Percentiles rank a stretch among this genome's conserved stretches.
Evolutionary conservation across 352 stramenopile genomes (phyloP).

Genomic region (Phytophthora hybrid): DNA sequence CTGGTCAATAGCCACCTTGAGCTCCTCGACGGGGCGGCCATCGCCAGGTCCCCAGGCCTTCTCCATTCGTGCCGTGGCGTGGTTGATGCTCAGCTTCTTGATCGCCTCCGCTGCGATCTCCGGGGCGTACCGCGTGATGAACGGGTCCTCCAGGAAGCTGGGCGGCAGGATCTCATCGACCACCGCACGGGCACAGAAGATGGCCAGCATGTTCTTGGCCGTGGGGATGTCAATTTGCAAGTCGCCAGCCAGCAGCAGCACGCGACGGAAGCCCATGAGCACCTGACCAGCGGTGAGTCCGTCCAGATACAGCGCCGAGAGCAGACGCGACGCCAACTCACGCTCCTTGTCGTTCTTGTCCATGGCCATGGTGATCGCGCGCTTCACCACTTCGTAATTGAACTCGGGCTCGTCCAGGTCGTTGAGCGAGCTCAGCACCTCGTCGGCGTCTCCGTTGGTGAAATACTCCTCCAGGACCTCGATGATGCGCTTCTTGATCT

Average conservation of each 20-base stretch:
- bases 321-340: conserved; percentile 78
- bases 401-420: conserved; percentile 79
- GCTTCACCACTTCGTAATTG: conserved; percentile 95
- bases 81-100: conserved; percentile 97
- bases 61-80: conserved; percentile 95
- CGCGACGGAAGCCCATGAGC: conserved; percentile 95
- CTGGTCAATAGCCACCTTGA: conserved; percentile 95
- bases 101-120: conserved; percentile 97
- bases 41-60: conserved; percentile 98
- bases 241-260: conserved; percentile 97
- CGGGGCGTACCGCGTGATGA: conserved; percentile 94
- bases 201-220: conserved; percentile 93
- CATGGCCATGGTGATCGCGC: conserved; percentile 95
- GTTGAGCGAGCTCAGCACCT: conserved; percentile 85
- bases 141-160: conserved; percentile 97
- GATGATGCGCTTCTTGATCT: conserved; percentile 92
- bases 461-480: conserved; percentile 93
- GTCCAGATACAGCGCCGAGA: conserved; percentile 95
- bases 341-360: conserved; percentile 75
- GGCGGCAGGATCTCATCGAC: conserved; percentile 99
- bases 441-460: conserved; percentile 88
- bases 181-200: conserved; percentile 97
- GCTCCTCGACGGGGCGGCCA: conserved; percentile 90
- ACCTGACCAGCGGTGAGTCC: conserved; percentile 81
- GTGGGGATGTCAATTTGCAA: conserved; percentile 96